Evolutionary conservation across 1,139 yeast species (phyloP).

Genomic region (Candida gigantensis): DNA sequence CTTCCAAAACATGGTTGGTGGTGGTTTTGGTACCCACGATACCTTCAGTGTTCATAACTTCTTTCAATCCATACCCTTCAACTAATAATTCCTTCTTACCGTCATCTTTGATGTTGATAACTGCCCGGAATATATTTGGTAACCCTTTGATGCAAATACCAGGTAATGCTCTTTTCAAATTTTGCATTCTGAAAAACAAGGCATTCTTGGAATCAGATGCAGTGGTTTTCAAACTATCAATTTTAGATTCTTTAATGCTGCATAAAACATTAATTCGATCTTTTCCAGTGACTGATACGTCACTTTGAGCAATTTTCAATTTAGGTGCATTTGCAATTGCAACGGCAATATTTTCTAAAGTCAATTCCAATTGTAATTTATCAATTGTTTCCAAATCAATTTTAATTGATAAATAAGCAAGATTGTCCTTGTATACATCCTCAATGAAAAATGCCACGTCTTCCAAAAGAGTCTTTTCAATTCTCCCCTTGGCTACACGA

Average conservation of each 20-base stretch:
- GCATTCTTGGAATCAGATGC: conserved; percentile 45
- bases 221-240: conserved; percentile 32
- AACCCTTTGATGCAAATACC: conserved; percentile 90
- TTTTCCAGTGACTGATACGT: conserved; percentile 67
- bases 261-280: conserved; percentile 80
- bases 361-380: conserved; percentile 83
- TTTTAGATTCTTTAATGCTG: conserved; percentile 51
- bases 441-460: conserved; percentile 90
- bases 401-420: conserved; percentile 79
- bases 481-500: conserved; percentile 95
- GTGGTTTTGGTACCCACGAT: conserved; percentile 83
- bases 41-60: conserved; percentile 98
- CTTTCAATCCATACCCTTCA: conserved; percentile 95
- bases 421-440: conserved; percentile 84
- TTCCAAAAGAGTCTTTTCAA: conserved; percentile 85
- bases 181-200: conserved; percentile 86
- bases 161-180: conserved; percentile 81
- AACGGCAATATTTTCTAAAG: conserved; percentile 78
- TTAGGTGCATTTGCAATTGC: conserved; percentile 88
- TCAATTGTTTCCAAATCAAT: conserved; percentile 86
- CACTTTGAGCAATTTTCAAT: conserved; percentile 74
- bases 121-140: conserved; percentile 90
- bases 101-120: conserved; percentile 87
- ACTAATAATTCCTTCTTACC: conserved; percentile 87
- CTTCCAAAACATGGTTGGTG: conserved; percentile 92